A percentile compares a stretch with the other conserved stretches of the same genome.
phyloP scores from a whole-genome alignment of 176 grass and related monocot genomes.

The Sorghum bicolor region DNA sequence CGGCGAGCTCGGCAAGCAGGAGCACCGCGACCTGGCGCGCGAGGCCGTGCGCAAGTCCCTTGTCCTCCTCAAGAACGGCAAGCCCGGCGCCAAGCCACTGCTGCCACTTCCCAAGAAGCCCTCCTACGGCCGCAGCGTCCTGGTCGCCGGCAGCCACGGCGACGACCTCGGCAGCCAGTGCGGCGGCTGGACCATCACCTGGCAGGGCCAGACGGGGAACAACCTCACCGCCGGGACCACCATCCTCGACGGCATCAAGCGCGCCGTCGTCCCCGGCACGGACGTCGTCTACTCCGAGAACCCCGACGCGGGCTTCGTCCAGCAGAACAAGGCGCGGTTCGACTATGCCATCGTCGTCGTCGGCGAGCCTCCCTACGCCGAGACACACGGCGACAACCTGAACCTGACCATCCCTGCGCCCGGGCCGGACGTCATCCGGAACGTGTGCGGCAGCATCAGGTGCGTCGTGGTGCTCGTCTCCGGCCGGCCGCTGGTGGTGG shows the following conservation, averaged over 20 bases:
- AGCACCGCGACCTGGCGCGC: constrained; percentile 64
- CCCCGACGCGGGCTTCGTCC: no score
- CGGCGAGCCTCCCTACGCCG: no score
- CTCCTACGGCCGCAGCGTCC: constrained; percentile 37
- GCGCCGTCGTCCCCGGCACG: no score
- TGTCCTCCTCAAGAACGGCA: background rate
- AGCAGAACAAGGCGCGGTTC: no score
- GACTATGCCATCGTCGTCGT: no score
- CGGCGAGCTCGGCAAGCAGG: constrained; percentile 58
- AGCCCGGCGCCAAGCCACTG: background rate
- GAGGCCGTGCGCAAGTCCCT: constrained; percentile 69
- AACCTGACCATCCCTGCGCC: no score
- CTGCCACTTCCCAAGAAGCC: background rate
- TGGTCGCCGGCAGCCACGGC: constrained; percentile 68
- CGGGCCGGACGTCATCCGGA: no score
- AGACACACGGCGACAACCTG: no score
- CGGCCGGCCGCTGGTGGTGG: constrained; percentile 59
- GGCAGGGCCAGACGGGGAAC: constrained; percentile 58
- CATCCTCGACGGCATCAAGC: no score
- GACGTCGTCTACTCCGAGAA: no score
- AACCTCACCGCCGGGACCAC: constrained; percentile 37
- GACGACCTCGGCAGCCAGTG: constrained; percentile 75
- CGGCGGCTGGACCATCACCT: constrained; percentile 68
- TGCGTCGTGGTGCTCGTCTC: constrained; percentile 46
- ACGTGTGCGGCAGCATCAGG: no score